Conservation (phyloP, 331 rosid species). For the Pyracantha coccinea region DNA sequence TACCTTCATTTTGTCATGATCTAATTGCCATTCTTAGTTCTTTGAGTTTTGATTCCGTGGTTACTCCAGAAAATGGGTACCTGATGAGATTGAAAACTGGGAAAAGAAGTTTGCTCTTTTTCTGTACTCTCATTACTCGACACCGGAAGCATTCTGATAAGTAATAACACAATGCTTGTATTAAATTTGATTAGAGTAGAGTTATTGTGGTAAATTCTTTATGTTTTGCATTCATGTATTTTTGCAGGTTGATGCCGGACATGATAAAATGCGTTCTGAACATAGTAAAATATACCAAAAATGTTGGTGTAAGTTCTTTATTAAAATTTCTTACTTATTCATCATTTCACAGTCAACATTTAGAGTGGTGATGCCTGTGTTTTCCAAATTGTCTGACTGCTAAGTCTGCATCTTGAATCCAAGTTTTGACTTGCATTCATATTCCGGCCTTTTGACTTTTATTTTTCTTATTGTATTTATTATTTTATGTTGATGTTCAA, state of each 20-base stretch:
- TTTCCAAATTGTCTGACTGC: background rate
- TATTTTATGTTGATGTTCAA: background rate
- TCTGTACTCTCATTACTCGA: slow-evolving; percentile 65
- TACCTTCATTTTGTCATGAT: slow-evolving; percentile 57
- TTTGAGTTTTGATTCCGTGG: slow-evolving; percentile 37
- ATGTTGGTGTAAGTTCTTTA: slow-evolving; percentile 44
- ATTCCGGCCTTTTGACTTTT: background rate
- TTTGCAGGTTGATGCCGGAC: slow-evolving; percentile 86
- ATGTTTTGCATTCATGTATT: slow-evolving; percentile 8
- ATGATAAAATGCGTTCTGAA: slow-evolving; percentile 52
- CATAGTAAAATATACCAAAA: slow-evolving; percentile 56
- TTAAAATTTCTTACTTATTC: background rate
- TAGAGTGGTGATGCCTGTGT: background rate
- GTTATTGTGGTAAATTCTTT: slow-evolving; percentile 11
- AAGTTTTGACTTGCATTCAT: background rate
- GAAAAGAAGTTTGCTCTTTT: slow-evolving; percentile 71
- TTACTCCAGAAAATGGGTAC: slow-evolving; percentile 34
- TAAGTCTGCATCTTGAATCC: background rate
- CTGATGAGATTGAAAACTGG: slow-evolving; percentile 61
- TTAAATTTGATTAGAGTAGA: slow-evolving; percentile 4
- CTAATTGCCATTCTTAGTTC: slow-evolving; percentile 60
- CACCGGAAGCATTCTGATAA: slow-evolving; percentile 79
- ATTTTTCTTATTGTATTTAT: background rate
- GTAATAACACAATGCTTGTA: slow-evolving; percentile 36
- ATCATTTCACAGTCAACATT: background rate